A percentile compares a stretch with the other conserved stretches of the same genome.
These are phyloP conservation scores for Pestalotiopsis sp. DNA, from an alignment of 2,329 filamentous ascomycete genomes.

Conservation along the genomic window DNA sequence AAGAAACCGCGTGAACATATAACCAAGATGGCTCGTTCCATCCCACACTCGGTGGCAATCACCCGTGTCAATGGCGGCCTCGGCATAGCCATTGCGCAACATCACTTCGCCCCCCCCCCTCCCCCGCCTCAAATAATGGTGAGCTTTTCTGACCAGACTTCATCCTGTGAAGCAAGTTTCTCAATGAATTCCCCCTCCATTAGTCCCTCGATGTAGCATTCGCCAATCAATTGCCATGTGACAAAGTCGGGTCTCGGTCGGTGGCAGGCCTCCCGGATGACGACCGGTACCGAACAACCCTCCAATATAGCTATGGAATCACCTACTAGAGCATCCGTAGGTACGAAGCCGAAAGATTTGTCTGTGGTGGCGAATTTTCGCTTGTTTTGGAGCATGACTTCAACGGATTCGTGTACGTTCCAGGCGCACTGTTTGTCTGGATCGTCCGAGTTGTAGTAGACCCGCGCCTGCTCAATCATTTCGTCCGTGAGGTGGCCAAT, in stretches of 20 bases:
- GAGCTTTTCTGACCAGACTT: neutral
- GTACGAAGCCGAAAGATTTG: neutral
- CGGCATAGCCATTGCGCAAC: no score
- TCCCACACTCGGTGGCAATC: no score
- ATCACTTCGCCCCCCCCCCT: no score
- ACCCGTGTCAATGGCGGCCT: no score
- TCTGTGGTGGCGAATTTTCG: neutral
- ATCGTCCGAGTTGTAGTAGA: neutral
- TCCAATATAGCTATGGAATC: neutral
- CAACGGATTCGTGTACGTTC: neutral
- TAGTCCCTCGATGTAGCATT: neutral
- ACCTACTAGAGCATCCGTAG: neutral
- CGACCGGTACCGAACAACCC: neutral
- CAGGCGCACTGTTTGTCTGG: neutral
- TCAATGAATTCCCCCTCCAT: neutral
- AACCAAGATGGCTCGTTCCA: no score
- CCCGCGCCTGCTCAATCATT: neutral
- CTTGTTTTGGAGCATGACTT: neutral
- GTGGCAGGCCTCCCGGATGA: neutral
- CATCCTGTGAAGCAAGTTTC: neutral
- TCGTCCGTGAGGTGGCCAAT: neutral
- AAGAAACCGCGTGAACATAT: no score
- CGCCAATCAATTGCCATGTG: neutral
- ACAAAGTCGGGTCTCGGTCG: neutral
- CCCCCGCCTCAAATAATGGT: no score